A percentile compares a stretch with the other conserved stretches of the same genome.
phyloP scores from a whole-genome alignment of 192 early-diverging fungal genomes.

The Coemansia sp. region DNA sequence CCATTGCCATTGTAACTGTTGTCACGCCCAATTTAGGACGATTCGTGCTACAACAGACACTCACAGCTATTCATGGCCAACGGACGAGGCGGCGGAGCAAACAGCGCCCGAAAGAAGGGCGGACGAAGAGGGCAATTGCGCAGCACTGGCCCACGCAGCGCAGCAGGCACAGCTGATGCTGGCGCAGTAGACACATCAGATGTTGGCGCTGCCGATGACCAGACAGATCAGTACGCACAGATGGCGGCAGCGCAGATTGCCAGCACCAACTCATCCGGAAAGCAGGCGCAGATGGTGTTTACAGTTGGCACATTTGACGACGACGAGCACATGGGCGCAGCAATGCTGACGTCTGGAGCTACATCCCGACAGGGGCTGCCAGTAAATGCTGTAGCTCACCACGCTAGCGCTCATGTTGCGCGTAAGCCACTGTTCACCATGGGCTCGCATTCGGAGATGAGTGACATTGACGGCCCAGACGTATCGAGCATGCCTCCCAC shows the following conservation, averaged over 20 bases:
- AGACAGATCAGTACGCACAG: neutral
- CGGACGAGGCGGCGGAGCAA: conserved; percentile 19
- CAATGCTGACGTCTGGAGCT: neutral
- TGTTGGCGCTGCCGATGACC: neutral
- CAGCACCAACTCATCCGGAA: conserved; percentile 3
- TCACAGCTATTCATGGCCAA: conserved; percentile 25
- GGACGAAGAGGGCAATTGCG: conserved; percentile 13
- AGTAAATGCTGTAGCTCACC: conserved; percentile 3
- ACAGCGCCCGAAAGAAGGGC: conserved; percentile 19
- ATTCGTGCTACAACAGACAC: neutral
- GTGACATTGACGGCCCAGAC: conserved; percentile 36
- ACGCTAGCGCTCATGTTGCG: neutral
- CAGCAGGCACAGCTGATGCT: neutral
- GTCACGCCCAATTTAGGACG: neutral
- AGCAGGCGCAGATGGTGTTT: conserved; percentile 47
- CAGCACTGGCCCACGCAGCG: conserved; percentile 1
- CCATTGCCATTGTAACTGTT: neutral
- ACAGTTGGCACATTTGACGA: conserved; percentile 53
- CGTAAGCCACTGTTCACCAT: conserved; percentile 49
- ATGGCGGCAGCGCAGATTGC: neutral
- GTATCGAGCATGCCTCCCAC: neutral
- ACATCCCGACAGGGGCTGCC: conserved; percentile 4
- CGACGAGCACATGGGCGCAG: conserved; percentile 16
- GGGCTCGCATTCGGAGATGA: conserved; percentile 49
- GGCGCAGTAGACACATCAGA: conserved; percentile 2